phyloP scores from a whole-genome alignment of 495 filamentous ascomycete species.

The Talaromyces ruber region DNA sequence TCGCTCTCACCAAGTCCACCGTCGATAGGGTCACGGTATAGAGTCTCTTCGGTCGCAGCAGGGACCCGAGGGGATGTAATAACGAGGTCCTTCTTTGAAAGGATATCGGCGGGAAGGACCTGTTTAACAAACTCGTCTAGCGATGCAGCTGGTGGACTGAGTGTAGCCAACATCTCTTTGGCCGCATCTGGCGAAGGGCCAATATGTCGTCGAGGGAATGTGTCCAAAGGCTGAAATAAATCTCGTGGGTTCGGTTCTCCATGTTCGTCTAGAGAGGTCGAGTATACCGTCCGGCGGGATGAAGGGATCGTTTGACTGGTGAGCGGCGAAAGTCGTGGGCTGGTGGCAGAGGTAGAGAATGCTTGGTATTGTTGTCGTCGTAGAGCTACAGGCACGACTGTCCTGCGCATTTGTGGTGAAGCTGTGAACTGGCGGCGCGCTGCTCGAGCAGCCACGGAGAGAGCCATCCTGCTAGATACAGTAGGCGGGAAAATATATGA shows the following conservation, averaged over 20 bases:
- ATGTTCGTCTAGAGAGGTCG: constrained; percentile 31
- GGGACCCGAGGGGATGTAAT: constrained; percentile 25
- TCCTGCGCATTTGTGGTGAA: constrained; percentile 24
- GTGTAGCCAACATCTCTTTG: constrained; percentile 68
- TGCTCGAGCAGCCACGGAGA: constrained; percentile 34
- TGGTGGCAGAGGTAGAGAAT: constrained; percentile 17
- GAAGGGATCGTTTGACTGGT: constrained; percentile 17
- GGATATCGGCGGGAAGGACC: constrained; percentile 76
- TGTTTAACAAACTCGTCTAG: constrained; percentile 85
- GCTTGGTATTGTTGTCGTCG: constrained; percentile 16
- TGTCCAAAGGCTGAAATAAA: constrained; percentile 45
- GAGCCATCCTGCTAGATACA: constrained; percentile 18
- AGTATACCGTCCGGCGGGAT: constrained; percentile 29
- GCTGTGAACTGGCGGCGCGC: constrained; percentile 33
- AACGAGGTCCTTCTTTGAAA: constrained; percentile 55
- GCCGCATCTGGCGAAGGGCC: constrained; percentile 70
- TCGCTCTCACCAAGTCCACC: constrained; percentile 59
- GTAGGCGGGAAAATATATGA: constrained; percentile 6
- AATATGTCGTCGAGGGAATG: constrained; percentile 85
- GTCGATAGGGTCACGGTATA: constrained; percentile 37
- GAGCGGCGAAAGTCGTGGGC: constrained; percentile 18
- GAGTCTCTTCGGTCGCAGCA: constrained; percentile 20
- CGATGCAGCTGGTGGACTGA: constrained; percentile 64
- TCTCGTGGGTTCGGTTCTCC: constrained; percentile 35
- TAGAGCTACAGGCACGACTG: constrained; percentile 21